Evolutionary conservation across 768 basidiomycete species (phyloP).

Genomic region (Hebeloma cylindrosporum): DNA sequence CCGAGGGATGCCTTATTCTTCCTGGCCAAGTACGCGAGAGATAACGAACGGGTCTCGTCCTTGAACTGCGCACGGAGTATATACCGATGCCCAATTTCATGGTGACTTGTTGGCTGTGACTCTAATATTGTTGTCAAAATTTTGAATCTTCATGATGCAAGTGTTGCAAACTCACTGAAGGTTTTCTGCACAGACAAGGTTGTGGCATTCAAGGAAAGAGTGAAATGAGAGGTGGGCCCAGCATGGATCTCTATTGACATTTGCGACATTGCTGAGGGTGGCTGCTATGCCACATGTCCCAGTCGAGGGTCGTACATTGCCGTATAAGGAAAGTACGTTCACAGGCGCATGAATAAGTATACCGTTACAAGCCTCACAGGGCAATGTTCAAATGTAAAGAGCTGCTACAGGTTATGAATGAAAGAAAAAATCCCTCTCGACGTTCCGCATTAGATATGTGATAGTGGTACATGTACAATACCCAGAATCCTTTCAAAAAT

Average conservation of each 20-base stretch:
- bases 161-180: conserved; percentile 13
- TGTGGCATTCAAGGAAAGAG: conserved; percentile 15
- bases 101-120: conserved; percentile 23
- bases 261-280: too few species aligned
- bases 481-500: too few species aligned
- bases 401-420: too few species aligned
- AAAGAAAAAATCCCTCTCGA: too few species aligned
- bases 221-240: conserved; percentile 5
- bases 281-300: too few species aligned
- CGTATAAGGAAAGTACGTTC: too few species aligned
- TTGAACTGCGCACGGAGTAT: conserved; percentile 53
- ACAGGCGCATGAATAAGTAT: too few species aligned
- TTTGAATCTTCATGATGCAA: not conserved
- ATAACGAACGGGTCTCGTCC: conserved; percentile 32
- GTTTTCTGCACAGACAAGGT: conserved; percentile 13
- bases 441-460: too few species aligned
- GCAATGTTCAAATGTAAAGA: too few species aligned
- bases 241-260: conserved; percentile 13
- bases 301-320: too few species aligned
- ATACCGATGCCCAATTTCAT: conserved; percentile 41
- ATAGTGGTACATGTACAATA: too few species aligned
- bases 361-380: too few species aligned
- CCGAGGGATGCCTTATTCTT: conserved; percentile 38
- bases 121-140: not conserved
- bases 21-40: conserved; percentile 53